Evolutionary conservation across 2,329 filamentous ascomycete genomes (phyloP).

Genomic region (Metarhizium sp.): DNA sequence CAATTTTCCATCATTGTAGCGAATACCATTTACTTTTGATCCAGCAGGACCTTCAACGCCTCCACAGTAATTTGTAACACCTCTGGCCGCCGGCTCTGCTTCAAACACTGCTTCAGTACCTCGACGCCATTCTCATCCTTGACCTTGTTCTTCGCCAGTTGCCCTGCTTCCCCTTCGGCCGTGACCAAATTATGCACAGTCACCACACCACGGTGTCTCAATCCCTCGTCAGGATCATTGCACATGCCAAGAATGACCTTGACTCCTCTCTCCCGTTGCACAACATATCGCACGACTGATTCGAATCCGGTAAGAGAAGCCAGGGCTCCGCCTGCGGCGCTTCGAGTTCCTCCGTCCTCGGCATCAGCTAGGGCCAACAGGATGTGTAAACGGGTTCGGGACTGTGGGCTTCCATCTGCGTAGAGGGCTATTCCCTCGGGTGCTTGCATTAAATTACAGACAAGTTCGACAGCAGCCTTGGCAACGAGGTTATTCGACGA

Average conservation of each 20-base stretch:
- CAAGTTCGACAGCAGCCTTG: slow-evolving; percentile 75
- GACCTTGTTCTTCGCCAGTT: slow-evolving; percentile 49
- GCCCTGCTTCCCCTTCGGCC: slow-evolving; percentile 56
- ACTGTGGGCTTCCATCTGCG: slow-evolving; percentile 55
- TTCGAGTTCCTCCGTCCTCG: slow-evolving; percentile 68
- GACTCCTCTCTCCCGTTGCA: slow-evolving; percentile 63
- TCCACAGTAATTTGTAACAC: slow-evolving; percentile 64
- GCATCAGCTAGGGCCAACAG: slow-evolving; percentile 81
- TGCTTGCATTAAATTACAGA: slow-evolving; percentile 79
- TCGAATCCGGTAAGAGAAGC: slow-evolving; percentile 78
- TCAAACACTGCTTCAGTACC: slow-evolving; percentile 58
- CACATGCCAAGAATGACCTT: slow-evolving; percentile 75
- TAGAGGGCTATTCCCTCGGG: slow-evolving; percentile 60
- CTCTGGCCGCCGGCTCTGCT: slow-evolving; percentile 57
- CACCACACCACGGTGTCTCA: slow-evolving; percentile 66
- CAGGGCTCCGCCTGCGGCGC: slow-evolving; percentile 79
- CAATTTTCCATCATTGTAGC: background rate
- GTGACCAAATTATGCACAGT: slow-evolving; percentile 64
- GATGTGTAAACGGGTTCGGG: slow-evolving; percentile 68
- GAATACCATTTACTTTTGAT: slow-evolving; percentile 13
- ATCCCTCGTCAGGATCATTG: slow-evolving; percentile 58
- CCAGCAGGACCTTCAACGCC: slow-evolving; percentile 59
- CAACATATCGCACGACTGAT: slow-evolving; percentile 58
- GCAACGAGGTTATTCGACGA: slow-evolving; percentile 66
- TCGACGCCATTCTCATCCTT: slow-evolving; percentile 56